These are phyloP conservation scores for Huntiella savannae DNA, from an alignment of 2,329 filamentous ascomycete genomes.

Conservation along the genomic window DNA sequence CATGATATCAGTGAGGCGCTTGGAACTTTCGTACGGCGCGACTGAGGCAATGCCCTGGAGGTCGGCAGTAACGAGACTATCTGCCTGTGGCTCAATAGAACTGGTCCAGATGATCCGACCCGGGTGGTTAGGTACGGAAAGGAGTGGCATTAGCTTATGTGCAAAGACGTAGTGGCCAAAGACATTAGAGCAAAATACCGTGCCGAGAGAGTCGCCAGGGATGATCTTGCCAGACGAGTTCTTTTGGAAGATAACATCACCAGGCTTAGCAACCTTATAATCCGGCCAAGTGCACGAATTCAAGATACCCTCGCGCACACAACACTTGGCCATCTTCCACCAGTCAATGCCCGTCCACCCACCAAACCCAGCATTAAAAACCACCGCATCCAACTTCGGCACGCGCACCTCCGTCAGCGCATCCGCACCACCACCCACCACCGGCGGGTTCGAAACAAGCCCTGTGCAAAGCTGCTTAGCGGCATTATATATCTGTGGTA, in stretches of 20 bases:
- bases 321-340: slow-evolving; percentile 15
- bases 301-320: slow-evolving; percentile 40
- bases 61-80: slow-evolving; percentile 45
- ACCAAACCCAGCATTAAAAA: slow-evolving; percentile 79
- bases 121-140: slow-evolving; percentile 31
- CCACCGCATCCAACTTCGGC: slow-evolving; percentile 55
- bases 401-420: slow-evolving; percentile 29
- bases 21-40: slow-evolving; percentile 66
- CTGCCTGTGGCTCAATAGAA: slow-evolving; percentile 48
- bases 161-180: slow-evolving; percentile 89
- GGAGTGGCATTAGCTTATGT: slow-evolving; percentile 59
- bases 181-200: slow-evolving; percentile 78
- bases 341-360: slow-evolving; percentile 61
- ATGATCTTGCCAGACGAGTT: neutral
- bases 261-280: slow-evolving; percentile 47
- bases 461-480: slow-evolving; percentile 28
- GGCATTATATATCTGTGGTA: slow-evolving; percentile 30
- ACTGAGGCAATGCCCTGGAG: slow-evolving; percentile 49
- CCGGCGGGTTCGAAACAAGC: slow-evolving; percentile 26
- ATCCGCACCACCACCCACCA: slow-evolving; percentile 17
- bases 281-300: slow-evolving; percentile 56
- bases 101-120: slow-evolving; percentile 75
- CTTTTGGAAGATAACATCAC: slow-evolving; percentile 14
- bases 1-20: slow-evolving; percentile 71
- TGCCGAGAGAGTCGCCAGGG: slow-evolving; percentile 34